phyloP scores from a whole-genome alignment of 176 grass and related monocot species.

The Urochloa ruziziensis region DNA sequence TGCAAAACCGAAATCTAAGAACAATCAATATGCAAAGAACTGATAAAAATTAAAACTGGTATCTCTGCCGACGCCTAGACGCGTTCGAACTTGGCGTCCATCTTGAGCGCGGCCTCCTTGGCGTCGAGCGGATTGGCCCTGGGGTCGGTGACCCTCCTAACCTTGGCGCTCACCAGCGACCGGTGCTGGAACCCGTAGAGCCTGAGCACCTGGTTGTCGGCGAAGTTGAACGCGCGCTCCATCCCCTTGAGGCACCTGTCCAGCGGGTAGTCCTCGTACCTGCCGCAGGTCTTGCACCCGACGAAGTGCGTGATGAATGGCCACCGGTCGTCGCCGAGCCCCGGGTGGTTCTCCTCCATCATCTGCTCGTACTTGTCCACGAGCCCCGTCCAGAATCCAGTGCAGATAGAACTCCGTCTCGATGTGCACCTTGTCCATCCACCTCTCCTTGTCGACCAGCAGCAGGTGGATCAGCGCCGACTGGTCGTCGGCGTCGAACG shows the following conservation, averaged over 20 bases:
- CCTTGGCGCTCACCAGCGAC: conserved; percentile 44
- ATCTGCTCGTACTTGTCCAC: conserved; percentile 83
- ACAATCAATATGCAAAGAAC: neutral
- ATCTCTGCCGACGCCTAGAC: neutral
- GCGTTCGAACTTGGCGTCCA: conserved; percentile 36
- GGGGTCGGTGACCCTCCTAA: conserved; percentile 38
- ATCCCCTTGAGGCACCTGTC: conserved; percentile 60
- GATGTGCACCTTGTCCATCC: conserved; percentile 60
- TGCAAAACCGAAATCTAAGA: neutral
- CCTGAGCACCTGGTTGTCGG: conserved; percentile 76
- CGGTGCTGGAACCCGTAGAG: conserved; percentile 60
- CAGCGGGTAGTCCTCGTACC: conserved; percentile 53
- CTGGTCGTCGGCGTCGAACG: conserved; percentile 81
- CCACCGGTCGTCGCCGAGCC: conserved; percentile 78
- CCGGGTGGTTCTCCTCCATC: conserved; percentile 78
- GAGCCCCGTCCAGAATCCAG: conserved; percentile 60
- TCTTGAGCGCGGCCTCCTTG: conserved; percentile 46
- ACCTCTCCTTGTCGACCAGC: conserved; percentile 51
- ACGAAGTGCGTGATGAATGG: conserved; percentile 85
- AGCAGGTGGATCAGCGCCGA: conserved; percentile 76
- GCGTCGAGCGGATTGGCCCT: conserved; percentile 33
- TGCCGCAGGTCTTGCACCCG: conserved; percentile 70
- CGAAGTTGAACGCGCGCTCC: conserved; percentile 91
- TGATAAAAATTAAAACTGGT: neutral
- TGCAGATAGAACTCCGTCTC: conserved; percentile 81